Base-by-base conservation (phyloP, 176 grass and related monocot species). In the Musa troglodytarum region DNA sequence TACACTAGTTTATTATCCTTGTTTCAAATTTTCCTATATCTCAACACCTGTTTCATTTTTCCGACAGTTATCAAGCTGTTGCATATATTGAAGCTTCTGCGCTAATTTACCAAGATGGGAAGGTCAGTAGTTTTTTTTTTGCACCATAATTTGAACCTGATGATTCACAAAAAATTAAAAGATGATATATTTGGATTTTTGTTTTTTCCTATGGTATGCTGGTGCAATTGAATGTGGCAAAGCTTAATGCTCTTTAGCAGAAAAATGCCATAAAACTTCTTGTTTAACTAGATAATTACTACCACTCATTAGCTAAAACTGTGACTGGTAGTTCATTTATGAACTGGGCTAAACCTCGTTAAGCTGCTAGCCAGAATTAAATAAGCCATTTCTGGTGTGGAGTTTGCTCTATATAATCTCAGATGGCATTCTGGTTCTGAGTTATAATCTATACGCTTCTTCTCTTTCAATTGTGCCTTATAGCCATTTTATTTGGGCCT, bases 41-140 rank as follows among this genome's bases (percentile, higher is more conserved):
- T 49, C 21, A 26, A 50, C 19, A 51, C 52, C 49, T 77, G n/a
- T 82, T 82, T 72, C 0, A 13, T 79, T 78, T 78, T 93, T 77
- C 49, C n/a, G 2, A 70, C 76, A 98, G 94, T 76, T 98, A 98
- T 78, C 90, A 90, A 81, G 94, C 94, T 66, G 94, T 93, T 80
- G 90, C 94, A 85, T 98, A 98, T 81, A 91, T 98, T 85, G 90
- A 98, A 93, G 94, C 94, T 85, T 91, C 94, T 76, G 94, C 94
- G 1, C 68, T 87, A 74, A 98, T 93, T 82, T 93, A 93, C 81
- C 94, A 98, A 83, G 94, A 98, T 67, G 90, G 88, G 78, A 91
- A 98, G 90, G 94, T 93, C 55, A 79, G 49, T 77, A 13, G 43
- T 77, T 74, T 78, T 80, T 21, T 55, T 12, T 56, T 56, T 29